Evolutionary conservation across 257 asterid genomes (phyloP).

Genomic region (Solanum tarijense): DNA sequence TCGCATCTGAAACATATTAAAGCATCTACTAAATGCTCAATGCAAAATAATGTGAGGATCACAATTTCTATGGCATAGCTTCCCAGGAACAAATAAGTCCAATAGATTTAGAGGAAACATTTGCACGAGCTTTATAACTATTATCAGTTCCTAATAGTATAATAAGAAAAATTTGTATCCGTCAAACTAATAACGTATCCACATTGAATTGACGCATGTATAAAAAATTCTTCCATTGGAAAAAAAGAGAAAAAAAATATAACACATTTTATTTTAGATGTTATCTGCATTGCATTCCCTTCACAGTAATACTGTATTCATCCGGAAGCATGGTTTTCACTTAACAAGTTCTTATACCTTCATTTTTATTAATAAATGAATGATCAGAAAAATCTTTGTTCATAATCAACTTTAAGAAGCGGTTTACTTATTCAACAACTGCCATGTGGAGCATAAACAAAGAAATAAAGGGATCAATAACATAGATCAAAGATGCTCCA

Average conservation of each 20-base stretch:
- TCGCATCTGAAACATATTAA: slow-evolving; percentile 55
- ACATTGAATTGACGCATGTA: background rate
- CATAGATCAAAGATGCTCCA: background rate
- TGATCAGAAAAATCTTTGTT: background rate
- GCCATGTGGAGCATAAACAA: background rate
- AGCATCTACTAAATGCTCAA: background rate
- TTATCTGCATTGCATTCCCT: background rate
- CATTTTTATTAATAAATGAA: background rate
- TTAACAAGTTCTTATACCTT: background rate
- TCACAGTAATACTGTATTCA: background rate
- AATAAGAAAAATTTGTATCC: background rate
- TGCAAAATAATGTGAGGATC: background rate
- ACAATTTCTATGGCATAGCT: background rate
- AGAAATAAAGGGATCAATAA: background rate
- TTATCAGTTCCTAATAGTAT: background rate
- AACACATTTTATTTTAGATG: background rate
- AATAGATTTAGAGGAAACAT: background rate
- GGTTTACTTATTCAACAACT: background rate
- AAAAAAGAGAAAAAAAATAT: too few species aligned
- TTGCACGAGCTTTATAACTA: background rate
- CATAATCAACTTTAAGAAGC: background rate
- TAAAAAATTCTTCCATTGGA: background rate
- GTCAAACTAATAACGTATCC: background rate
- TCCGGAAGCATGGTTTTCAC: background rate
- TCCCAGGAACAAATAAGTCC: background rate